Evolutionary conservation across 129 eudicot species (phyloP), one percentile per base, ranked within the genome.

Genomic region (Saussurea involucrata): DNA sequence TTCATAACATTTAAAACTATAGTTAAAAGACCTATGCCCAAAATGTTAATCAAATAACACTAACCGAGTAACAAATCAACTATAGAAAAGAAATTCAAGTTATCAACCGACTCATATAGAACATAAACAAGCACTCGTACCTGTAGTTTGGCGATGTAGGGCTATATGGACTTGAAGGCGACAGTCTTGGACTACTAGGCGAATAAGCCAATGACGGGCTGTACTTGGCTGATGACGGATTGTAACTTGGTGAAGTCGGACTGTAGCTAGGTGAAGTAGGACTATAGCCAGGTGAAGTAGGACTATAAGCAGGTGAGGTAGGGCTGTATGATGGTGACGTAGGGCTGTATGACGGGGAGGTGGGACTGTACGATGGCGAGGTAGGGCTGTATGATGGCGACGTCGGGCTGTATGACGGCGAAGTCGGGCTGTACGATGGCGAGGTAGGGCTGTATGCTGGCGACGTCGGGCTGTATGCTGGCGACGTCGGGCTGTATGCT

Each of bases 121-220:
- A 68, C 24, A 66, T 33, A 69, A 46, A 36, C 37, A 44, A 13
- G 21, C 64, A 40, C 9, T 32, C 25, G 12, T 85, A 87, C 98
- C 97, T 95, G 92, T 95, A 95, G 79, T 84, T 87, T 29, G 98
- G 98, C 25, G 98, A 94, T 25, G 98, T 82, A 6, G 97, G 98
- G 73, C 93, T 93, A 83, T 93, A 93, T 1, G 97, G 98, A 70
- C 96, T 93, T 4, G 98, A 85, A 46, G 98, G 98, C 33, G 91
- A 82, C 53, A 89, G 73, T 64, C 95, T 90, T 72, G 98, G 98
- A 66, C 97, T 88, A 78, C 97, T 93, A 12, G 98, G 97, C 17
- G 98, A 93, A 83, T 90, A 93, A 5, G 95, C 98, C 77, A 88
- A 83, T 29, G 98, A 94, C 0, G 97, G 98, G 82, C 96, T 93